These are phyloP conservation scores for Albatrellus ellisii DNA, from an alignment of 768 basidiomycete species.

Conservation along the genomic window DNA sequence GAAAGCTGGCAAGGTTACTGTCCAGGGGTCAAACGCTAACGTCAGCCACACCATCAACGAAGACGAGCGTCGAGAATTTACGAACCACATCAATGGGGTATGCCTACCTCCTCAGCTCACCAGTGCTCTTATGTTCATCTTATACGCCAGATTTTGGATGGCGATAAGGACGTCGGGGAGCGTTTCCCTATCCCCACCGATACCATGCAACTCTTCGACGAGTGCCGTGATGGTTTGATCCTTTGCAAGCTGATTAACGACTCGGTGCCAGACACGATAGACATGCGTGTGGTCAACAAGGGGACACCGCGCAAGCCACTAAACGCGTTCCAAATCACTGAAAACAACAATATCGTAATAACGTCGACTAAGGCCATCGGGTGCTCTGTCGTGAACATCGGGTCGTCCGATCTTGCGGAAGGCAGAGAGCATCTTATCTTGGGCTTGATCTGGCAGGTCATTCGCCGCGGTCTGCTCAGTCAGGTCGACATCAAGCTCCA, in stretches of 20 bases:
- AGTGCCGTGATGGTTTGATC: constrained; percentile 89
- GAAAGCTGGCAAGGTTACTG: constrained; percentile 82
- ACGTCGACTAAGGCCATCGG: constrained; percentile 97
- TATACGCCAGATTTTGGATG: constrained; percentile 64
- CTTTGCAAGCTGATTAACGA: constrained; percentile 99
- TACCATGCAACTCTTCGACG: constrained; percentile 98
- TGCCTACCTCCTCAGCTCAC: constrained; percentile 19
- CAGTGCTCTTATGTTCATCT: constrained; percentile 1
- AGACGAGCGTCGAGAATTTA: constrained; percentile 90
- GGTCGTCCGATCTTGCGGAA: constrained; percentile 82
- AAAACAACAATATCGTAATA: constrained; percentile 99
- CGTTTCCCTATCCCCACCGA: constrained; percentile 88
- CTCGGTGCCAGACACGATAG: constrained; percentile 98
- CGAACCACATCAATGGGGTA: constrained; percentile 95
- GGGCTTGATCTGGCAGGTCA: constrained; percentile 98
- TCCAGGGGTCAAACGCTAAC: constrained; percentile 90
- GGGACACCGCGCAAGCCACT: constrained; percentile 67
- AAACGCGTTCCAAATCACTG: constrained; percentile 98
- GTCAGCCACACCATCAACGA: constrained; percentile 97
- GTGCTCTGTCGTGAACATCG: constrained; percentile 97
- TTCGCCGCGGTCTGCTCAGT: constrained; percentile 80
- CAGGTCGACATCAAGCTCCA: constrained; percentile 98
- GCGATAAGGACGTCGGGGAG: constrained; percentile 71
- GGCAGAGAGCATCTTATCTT: constrained; percentile 94
- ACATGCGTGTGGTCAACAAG: constrained; percentile 95